Evolutionary conservation across 2,329 filamentous ascomycete species (phyloP), one percentile per base, ranked within the genome.

Genomic region (Pleochaeta shiraiana): DNA sequence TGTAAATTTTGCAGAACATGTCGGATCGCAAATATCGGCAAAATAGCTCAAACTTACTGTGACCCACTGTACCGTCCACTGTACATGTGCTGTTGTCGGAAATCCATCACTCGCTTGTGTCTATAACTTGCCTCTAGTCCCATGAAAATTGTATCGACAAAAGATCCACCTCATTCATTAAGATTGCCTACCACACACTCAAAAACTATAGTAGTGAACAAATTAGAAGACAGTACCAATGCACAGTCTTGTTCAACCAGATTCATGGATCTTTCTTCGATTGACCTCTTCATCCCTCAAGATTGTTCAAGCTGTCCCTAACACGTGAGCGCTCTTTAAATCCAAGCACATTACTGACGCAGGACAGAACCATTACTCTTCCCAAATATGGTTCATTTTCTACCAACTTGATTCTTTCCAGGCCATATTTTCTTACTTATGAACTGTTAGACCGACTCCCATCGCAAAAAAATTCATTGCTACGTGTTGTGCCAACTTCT

Each of bases 361-460:
- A 70, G 67, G 26, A 45, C 70, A 96, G 91, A 47, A 88, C 83
- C 55, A 87, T 97, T 68, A 90, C 88, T 1, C 79, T 97, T 37
- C 90, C 90, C 65, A 97, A 96, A 81, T 95, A 93, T 73, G 93
- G 93, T 68, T 83, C 84, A 1, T 96, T 98, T 72, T 86, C 89
- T 19, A 84, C 88, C 63, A 96, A 97, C 72, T 81, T 93, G 34
- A 83, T 98, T 57, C 82, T 98, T 67, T 87, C 90, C n/a, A 85
- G 93, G 7, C 93, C 93, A 0, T 95, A 89, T 73, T 83, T 95
- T 76, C 78, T 95, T 66, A 97, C 91, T 0, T 98, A 90, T 75
- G 92, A 97, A 74, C 79, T 97, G 1, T 81, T 87, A 67, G 90
- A 95, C 70, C 83, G 81, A 71, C 75, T 78, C 30, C 79, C 84